Evolutionary conservation across 2,329 filamentous ascomycete genomes (phyloP), one percentile per base, ranked within the genome.

Genomic region (Nemania abortiva): DNA sequence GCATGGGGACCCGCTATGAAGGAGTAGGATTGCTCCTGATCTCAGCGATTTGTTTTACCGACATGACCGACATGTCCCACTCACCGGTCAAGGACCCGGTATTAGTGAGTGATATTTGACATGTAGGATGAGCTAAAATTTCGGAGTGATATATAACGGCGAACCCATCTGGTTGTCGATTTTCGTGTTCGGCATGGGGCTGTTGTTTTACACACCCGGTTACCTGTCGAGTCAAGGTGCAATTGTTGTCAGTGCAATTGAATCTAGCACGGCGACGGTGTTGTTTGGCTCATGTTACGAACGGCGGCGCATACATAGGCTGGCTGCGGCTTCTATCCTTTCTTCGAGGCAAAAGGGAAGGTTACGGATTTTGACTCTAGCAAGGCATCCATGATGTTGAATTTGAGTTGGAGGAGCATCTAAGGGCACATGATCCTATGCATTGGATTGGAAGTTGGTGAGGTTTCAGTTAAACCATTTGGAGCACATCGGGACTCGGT

Each of bases 11-110:
- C 39, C 20, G 18, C 10, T 18, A n/a, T 10, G 57, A 15, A 42
- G 39, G 39, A 58, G 62, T 49, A 63, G 63, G 66, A 63, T 66
- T 52, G 57, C 29, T 55, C 54, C 37, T 65, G 54, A 37, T 52
- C 53, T 52, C 24, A 53, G 58, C 45, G 15, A 57, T 34, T 45
- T 24, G 42, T 61, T 37, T 61, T 47, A 24, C 47, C 42, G 22
- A 59, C 58, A 50, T 66, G 58, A 47, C 31, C 24, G n/a, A 7
- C 47, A 50, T 34, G 54, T 24, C 31, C 34, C 27, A 22, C 3
- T 42, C 34, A 24, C 58, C 20, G 22, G 20, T 37, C 9, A 27
- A 27, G 24, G 24, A 5, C 24, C 39, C 39, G 39, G 15, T 42
- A 53, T 53, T 54, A 53, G 47, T 55, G 20, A 53, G 47, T 55